These are phyloP conservation scores for Fusarium lyarnte DNA, from an alignment of 2,329 filamentous ascomycete species.

Conservation along the genomic window DNA sequence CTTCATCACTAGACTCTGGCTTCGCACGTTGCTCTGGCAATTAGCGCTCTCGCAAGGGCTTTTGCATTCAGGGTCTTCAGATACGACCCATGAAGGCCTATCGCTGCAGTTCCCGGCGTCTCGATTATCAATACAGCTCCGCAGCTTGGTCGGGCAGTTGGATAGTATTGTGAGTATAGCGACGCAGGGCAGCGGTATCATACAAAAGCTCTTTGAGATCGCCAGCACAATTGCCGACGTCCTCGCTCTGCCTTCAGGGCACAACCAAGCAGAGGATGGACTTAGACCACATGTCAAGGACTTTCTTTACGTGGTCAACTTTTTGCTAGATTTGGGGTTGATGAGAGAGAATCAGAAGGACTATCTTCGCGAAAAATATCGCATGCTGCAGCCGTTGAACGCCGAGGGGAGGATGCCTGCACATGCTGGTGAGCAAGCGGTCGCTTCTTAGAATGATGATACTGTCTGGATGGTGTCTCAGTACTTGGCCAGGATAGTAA, in stretches of 20 bases:
- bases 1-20: slow-evolving; percentile 53
- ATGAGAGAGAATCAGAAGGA: slow-evolving; percentile 57
- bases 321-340: slow-evolving; percentile 60
- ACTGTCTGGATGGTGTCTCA: neutral
- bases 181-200: slow-evolving; percentile 64
- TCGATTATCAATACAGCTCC: slow-evolving; percentile 52
- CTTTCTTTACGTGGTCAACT: slow-evolving; percentile 61
- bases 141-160: slow-evolving; percentile 49
- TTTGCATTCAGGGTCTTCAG: slow-evolving; percentile 47
- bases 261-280: slow-evolving; percentile 52
- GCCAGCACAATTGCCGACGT: slow-evolving; percentile 69
- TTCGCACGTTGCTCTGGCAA: slow-evolving; percentile 55
- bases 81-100: slow-evolving; percentile 49
- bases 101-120: slow-evolving; percentile 53
- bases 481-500: slow-evolving; percentile 6
- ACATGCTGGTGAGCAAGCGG: slow-evolving; percentile 15
- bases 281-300: slow-evolving; percentile 61
- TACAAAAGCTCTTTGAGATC: slow-evolving; percentile 69
- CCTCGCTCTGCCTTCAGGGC: slow-evolving; percentile 59
- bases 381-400: slow-evolving; percentile 46
- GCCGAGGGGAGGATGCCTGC: slow-evolving; percentile 3
- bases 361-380: slow-evolving; percentile 53
- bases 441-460: slow-evolving; percentile 2
- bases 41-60: slow-evolving; percentile 52
- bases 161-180: slow-evolving; percentile 56